Conservation (phyloP, 2,329 filamentous ascomycete genomes). For the Sporothrix brasiliensis region DNA sequence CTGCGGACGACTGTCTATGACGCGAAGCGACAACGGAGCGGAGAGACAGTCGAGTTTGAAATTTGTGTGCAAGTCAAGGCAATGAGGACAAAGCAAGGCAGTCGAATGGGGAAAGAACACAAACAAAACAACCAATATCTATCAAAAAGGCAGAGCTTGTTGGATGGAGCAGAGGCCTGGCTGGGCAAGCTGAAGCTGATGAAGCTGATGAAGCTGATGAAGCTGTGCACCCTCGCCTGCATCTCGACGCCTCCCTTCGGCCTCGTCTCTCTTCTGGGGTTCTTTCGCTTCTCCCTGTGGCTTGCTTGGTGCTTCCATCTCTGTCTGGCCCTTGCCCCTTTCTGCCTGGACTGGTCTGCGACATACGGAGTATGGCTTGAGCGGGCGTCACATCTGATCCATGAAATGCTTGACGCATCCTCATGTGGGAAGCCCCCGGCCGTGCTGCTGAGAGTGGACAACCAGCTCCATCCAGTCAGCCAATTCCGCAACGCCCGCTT, state of each 20-base stretch:
- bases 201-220: conserved; percentile 27
- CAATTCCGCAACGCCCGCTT: not conserved
- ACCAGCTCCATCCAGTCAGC: conserved; percentile 27
- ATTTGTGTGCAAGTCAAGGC: not conserved
- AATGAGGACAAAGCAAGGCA: not conserved
- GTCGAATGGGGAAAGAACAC: not conserved
- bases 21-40: conserved; percentile 34
- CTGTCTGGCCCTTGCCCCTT: conserved; percentile 5
- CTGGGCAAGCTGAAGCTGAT: conserved; percentile 25
- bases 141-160: not conserved
- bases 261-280: not conserved
- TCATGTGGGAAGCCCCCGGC: not conserved
- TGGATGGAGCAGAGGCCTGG: conserved; percentile 1
- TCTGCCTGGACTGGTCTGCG: conserved; percentile 1
- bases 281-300: conserved; percentile 20
- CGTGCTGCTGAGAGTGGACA: not conserved
- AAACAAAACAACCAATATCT: not conserved
- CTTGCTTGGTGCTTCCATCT: conserved; percentile 15
- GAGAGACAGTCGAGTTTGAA: conserved; percentile 23
- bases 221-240: conserved; percentile 14
- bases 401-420: not conserved
- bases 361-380: not conserved
- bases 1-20: conserved; percentile 30
- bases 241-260: conserved; percentile 21
- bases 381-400: not conserved